Conservation (phyloP, 2,329 filamentous ascomycete species). For the Talaromyces sp. region DNA sequence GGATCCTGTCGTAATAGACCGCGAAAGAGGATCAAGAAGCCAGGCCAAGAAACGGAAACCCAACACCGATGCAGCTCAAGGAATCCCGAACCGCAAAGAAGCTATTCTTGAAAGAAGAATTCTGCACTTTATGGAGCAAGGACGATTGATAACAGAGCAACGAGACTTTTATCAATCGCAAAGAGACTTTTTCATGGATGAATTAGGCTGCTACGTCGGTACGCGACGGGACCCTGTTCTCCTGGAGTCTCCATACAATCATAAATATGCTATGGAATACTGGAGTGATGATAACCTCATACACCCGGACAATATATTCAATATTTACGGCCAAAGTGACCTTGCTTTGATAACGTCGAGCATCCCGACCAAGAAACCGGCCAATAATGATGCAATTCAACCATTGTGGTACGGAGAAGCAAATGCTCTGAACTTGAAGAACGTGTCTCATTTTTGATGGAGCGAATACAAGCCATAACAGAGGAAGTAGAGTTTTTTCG, state of each 20-base stretch:
- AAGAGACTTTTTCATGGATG: not conserved
- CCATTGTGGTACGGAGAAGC: too few relatives aligned
- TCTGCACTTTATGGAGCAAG: not conserved
- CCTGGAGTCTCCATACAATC: not conserved
- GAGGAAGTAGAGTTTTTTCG: too few relatives aligned
- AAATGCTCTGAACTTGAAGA: too few relatives aligned
- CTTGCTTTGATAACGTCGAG: too few relatives aligned
- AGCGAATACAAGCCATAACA: too few relatives aligned
- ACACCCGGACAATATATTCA: too few relatives aligned
- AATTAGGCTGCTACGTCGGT: not conserved
- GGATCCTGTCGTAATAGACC: not conserved
- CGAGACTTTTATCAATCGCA: not conserved
- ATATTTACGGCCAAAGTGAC: too few relatives aligned
- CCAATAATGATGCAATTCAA: too few relatives aligned
- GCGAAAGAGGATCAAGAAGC: not conserved
- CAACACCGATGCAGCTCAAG: not conserved
- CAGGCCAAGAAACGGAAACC: not conserved
- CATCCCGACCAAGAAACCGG: too few relatives aligned
- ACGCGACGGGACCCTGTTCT: not conserved
- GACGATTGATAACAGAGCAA: not conserved
- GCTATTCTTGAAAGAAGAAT: not conserved
- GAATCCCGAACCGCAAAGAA: not conserved
- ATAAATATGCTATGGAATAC: too few relatives aligned
- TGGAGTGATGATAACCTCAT: too few relatives aligned
- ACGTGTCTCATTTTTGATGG: too few relatives aligned